Base-by-base conservation (phyloP, 306 rosid species). In the Betula pendula region DNA sequence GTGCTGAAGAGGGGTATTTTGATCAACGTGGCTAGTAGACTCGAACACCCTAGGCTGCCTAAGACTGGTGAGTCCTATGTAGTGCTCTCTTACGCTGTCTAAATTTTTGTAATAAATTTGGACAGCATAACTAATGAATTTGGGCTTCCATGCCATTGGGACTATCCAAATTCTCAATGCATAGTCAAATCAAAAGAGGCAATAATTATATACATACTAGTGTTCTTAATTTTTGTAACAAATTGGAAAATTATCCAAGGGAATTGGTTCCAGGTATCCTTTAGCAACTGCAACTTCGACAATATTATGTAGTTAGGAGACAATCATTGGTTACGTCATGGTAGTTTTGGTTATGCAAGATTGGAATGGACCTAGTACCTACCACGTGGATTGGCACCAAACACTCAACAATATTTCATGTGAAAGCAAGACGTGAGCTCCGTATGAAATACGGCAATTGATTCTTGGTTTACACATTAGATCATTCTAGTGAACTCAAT, bases 361-460 rank as follows among this genome's bases (percentile, higher is more conserved):
- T 31, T 44, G 38, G 65, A 49, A 29, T 27, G 74, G 83, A 15
- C 80, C 81, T n/a, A n/a, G n/a, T n/a, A n/a, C n/a, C 33, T 44
- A 78, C 83, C 85, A 77, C 71, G 79, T 77, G 77, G 65, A 51
- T 19, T 42, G 33, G 67, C 79, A 72, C 75, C 82, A 8, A 76
- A 76, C 68, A 14, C 67, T 38, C 16, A 11, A 17, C 24, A 68
- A 20, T 17, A 1, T 50, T 19, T 48, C 40, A 51, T 33, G 53
- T 52, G 60, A 14, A 63, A 42, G 44, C 74, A 31, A 31, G 35
- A 31, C 35, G 3, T 31, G 35, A 31, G 3, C 35, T 31, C 35
- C 35, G 3, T 31, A 31, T 6, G 40, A 35, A 35, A 35, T 35
- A 4, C 40, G 5, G 40, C 3, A 31, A 31, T 3, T 35, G 40